phyloP scores from a whole-genome alignment of 805 yeast genomes.

The Zygoascus bituminiphila region DNA sequence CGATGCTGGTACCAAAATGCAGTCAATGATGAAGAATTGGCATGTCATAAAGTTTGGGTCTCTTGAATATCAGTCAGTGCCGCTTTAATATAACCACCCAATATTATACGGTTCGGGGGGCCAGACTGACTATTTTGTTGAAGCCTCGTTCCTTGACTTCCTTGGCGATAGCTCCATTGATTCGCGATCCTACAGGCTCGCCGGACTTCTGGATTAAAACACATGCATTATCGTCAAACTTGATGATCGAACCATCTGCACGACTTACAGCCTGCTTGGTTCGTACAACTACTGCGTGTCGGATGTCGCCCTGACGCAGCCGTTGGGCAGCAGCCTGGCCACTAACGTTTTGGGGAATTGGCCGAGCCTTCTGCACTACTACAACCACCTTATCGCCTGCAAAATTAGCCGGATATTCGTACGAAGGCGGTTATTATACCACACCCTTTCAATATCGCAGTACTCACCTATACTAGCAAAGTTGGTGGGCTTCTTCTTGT shows the following conservation, averaged over 20 bases:
- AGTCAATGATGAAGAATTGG: too few relatives aligned
- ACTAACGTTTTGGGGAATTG: constrained; percentile 58
- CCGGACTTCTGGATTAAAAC: constrained; percentile 86
- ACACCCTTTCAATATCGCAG: not conserved
- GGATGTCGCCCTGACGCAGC: constrained; percentile 91
- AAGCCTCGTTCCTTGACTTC: constrained; percentile 78
- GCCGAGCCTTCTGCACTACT: constrained; percentile 86
- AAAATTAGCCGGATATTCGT: not conserved
- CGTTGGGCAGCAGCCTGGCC: constrained; percentile 62
- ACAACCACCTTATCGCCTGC: constrained; percentile 86
- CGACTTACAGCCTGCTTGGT: constrained; percentile 74
- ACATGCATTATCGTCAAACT: constrained; percentile 96
- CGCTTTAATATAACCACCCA: too few relatives aligned
- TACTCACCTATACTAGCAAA: constrained; percentile 52
- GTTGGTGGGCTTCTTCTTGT: constrained; percentile 72
- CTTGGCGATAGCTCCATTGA: constrained; percentile 81
- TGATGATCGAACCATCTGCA: constrained; percentile 76
- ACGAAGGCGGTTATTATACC: not conserved
- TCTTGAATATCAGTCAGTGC: too few relatives aligned
- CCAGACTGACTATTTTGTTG: constrained; percentile 80
- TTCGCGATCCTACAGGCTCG: constrained; percentile 93
- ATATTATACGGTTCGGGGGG: constrained; percentile 70
- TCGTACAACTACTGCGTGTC: constrained; percentile 92
- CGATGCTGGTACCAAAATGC: too few relatives aligned
- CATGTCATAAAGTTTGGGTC: too few relatives aligned